These are phyloP conservation scores for Aspergillus phoenicis DNA, from an alignment of 2,329 filamentous ascomycete genomes.

Conservation along the genomic window DNA sequence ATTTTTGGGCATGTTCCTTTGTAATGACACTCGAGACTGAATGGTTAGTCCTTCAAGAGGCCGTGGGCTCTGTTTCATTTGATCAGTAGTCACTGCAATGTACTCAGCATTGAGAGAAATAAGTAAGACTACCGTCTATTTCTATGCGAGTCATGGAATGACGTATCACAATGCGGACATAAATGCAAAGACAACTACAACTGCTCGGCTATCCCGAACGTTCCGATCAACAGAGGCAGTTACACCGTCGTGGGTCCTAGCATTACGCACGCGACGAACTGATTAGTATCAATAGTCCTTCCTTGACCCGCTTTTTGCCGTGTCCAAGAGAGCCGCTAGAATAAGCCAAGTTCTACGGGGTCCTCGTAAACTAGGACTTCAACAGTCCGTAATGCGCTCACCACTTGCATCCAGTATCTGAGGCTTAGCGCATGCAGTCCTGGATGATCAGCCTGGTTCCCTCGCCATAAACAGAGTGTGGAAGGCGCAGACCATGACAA, in stretches of 20 bases:
- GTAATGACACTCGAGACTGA: not conserved
- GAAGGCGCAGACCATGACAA: not conserved
- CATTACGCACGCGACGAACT: not conserved
- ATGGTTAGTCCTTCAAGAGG: not conserved
- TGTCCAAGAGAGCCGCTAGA: not conserved
- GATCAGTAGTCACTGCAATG: not conserved
- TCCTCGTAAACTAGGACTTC: not conserved
- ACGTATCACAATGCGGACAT: slow-evolving; percentile 6
- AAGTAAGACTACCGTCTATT: not conserved
- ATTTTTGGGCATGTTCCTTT: not conserved
- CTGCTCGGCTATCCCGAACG: not conserved
- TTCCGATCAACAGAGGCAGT: not conserved
- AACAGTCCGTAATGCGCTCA: not conserved
- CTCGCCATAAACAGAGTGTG: not conserved
- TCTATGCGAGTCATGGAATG: not conserved
- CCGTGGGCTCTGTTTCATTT: not conserved
- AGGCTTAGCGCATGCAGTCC: slow-evolving; percentile 4
- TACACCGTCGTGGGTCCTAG: not conserved
- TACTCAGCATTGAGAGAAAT: not conserved
- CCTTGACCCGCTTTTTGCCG: not conserved
- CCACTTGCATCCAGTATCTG: not conserved
- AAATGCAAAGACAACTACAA: slow-evolving; percentile 5
- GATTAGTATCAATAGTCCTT: not conserved
- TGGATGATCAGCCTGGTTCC: slow-evolving; percentile 1
- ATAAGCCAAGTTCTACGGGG: not conserved